phyloP scores from a whole-genome alignment of 2,329 filamentous ascomycete species.

The Cryphonectria parasitica region DNA sequence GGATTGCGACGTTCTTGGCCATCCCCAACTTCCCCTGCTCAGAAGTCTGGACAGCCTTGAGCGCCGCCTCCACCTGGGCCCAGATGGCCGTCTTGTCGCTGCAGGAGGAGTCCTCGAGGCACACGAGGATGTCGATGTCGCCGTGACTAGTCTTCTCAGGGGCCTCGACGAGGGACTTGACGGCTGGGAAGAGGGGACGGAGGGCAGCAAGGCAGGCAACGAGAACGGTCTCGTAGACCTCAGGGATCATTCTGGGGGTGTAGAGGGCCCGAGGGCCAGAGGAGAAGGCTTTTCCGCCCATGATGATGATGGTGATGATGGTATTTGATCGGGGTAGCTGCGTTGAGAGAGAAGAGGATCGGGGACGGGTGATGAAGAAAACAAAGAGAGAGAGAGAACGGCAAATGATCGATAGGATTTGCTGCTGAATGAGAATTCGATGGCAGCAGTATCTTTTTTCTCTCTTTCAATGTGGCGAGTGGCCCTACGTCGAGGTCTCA shows the following conservation, averaged over 20 bases:
- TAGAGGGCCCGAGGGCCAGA: conserved; percentile 49
- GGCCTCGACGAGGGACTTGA: conserved; percentile 67
- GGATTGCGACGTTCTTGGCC: conserved; percentile 54
- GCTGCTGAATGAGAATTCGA: not conserved
- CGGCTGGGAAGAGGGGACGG: conserved; percentile 53
- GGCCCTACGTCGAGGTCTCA: not conserved
- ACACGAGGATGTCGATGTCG: conserved; percentile 73
- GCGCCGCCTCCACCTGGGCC: conserved; percentile 40
- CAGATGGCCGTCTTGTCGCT: conserved; percentile 22
- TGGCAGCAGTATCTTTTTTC: not conserved
- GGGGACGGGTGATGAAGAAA: not conserved
- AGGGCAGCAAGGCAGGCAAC: conserved; percentile 51
- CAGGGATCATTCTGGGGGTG: conserved; percentile 68
- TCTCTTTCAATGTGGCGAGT: not conserved
- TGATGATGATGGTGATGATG: conserved; percentile 38
- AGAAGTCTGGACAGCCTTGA: conserved; percentile 49
- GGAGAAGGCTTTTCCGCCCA: conserved; percentile 70
- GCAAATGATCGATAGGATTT: not conserved
- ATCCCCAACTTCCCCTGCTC: conserved; percentile 17
- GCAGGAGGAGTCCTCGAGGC: conserved; percentile 31
- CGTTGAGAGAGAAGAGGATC: not conserved
- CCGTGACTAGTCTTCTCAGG: conserved; percentile 71
- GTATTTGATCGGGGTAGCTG: not conserved
- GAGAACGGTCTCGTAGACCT: conserved; percentile 60
- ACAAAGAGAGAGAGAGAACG: not conserved